These are phyloP conservation scores for Tephrocybe sp. DNA, from an alignment of 768 basidiomycete species.

Conservation along the genomic window DNA sequence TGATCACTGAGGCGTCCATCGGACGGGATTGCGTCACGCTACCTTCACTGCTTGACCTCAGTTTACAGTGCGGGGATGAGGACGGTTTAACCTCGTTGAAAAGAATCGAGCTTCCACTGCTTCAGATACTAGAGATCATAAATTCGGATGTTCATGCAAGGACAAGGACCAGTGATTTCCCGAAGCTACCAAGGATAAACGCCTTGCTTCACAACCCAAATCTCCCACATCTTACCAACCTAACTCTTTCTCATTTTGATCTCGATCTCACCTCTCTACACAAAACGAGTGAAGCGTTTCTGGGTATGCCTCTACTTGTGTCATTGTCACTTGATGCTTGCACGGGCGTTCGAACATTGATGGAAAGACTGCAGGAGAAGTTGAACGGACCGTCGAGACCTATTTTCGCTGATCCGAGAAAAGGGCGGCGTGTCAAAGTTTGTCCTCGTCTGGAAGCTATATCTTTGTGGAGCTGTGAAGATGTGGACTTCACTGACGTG, in stretches of 20 bases:
- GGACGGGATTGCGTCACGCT: not conserved
- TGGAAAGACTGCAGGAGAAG: constrained; percentile 40
- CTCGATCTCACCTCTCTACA: constrained; percentile 40
- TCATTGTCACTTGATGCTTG: constrained; percentile 50
- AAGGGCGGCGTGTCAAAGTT: constrained; percentile 39
- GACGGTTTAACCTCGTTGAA: not conserved
- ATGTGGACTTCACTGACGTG: constrained; percentile 38
- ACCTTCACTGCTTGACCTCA: not conserved
- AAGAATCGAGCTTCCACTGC: constrained; percentile 24
- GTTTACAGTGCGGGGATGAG: not conserved
- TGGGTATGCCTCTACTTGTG: constrained; percentile 49
- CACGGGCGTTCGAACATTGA: constrained; percentile 37
- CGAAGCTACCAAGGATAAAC: constrained; percentile 47
- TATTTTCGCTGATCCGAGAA: constrained; percentile 11
- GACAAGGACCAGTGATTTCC: constrained; percentile 19
- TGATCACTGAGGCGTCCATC: not conserved
- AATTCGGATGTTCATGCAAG: constrained; percentile 30
- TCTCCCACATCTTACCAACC: constrained; percentile 47
- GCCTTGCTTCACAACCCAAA: constrained; percentile 58
- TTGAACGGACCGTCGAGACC: constrained; percentile 24
- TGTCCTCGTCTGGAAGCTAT: constrained; percentile 54
- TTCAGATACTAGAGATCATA: constrained; percentile 45
- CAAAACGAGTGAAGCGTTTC: constrained; percentile 37
- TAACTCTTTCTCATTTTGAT: constrained; percentile 48
- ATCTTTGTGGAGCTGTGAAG: constrained; percentile 50